phyloP scores from a whole-genome alignment of 345 rosid genomes.

The Raphanus raphanistrum region DNA sequence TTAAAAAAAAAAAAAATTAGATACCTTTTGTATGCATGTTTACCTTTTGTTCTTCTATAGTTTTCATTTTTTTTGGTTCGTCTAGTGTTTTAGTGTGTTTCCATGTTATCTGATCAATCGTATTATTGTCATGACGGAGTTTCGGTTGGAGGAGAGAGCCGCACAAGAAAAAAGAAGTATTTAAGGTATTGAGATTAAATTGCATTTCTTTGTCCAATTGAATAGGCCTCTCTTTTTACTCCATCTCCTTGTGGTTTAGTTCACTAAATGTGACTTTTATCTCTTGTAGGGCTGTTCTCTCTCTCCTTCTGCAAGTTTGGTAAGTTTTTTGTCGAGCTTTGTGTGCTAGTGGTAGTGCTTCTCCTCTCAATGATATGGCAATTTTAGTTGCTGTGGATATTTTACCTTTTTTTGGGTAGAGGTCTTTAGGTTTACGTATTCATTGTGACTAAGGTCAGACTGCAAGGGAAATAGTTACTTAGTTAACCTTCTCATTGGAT shows the following conservation, averaged over 20 bases:
- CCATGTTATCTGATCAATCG: background rate
- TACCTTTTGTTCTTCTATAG: background rate
- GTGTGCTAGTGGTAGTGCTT: background rate
- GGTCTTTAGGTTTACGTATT: background rate
- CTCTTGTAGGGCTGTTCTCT: conserved; percentile 25
- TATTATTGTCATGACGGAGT: too few relatives aligned
- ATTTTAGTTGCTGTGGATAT: background rate
- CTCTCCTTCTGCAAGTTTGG: conserved; percentile 35
- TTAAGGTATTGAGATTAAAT: conserved; percentile 1
- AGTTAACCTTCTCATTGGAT: background rate
- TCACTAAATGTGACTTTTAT: conserved; percentile 15
- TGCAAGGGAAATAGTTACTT: background rate
- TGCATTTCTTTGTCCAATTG: background rate
- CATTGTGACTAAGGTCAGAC: background rate
- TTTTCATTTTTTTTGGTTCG: background rate
- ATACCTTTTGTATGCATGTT: background rate
- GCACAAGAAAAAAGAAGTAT: too few relatives aligned
- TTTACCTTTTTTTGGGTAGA: background rate
- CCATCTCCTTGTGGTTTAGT: background rate
- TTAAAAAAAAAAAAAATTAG: too few relatives aligned
- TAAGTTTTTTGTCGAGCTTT: background rate
- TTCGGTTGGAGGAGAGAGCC: too few relatives aligned
- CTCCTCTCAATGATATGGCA: conserved; percentile 6
- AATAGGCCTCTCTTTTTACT: background rate
- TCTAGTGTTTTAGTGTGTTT: conserved; percentile 5